Conservation (phyloP, 2,329 filamentous ascomycete genomes). For the Calycina marina region DNA sequence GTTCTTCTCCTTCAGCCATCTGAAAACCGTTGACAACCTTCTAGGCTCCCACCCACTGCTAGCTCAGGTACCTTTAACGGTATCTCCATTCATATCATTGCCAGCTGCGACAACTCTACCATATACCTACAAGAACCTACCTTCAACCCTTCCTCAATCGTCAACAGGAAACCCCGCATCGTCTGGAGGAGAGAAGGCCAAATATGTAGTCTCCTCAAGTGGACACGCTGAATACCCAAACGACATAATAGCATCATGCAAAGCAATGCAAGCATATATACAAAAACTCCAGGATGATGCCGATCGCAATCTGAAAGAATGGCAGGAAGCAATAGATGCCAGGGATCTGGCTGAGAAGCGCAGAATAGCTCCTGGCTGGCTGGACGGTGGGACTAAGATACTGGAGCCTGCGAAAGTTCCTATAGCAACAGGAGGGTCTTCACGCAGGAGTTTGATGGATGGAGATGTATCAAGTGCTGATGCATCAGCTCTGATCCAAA, state of each 20-base stretch:
- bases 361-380: constrained; percentile 64
- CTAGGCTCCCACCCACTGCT: constrained; percentile 71
- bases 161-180: constrained; percentile 37
- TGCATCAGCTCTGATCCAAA: constrained; percentile 16
- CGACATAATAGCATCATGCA: constrained; percentile 72
- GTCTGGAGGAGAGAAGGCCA: constrained; percentile 33
- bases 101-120: constrained; percentile 82
- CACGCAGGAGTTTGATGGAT: constrained; percentile 17
- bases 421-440: constrained; percentile 2
- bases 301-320: constrained; percentile 48
- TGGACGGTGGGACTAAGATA: constrained; percentile 58
- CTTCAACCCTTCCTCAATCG: constrained; percentile 70
- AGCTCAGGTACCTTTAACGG: constrained; percentile 81
- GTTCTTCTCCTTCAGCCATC: background rate
- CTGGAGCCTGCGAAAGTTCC: constrained; percentile 47
- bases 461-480: constrained; percentile 20
- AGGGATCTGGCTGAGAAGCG: constrained; percentile 68
- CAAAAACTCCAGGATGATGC: constrained; percentile 53
- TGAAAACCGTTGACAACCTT: background rate
- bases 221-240: constrained; percentile 77
- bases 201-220: constrained; percentile 64
- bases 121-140: constrained; percentile 86
- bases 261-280: constrained; percentile 63
- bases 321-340: constrained; percentile 51
- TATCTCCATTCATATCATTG: constrained; percentile 86